Evolutionary conservation across 2,329 filamentous ascomycete species (phyloP).

Genomic region (Coniella lustricola): DNA sequence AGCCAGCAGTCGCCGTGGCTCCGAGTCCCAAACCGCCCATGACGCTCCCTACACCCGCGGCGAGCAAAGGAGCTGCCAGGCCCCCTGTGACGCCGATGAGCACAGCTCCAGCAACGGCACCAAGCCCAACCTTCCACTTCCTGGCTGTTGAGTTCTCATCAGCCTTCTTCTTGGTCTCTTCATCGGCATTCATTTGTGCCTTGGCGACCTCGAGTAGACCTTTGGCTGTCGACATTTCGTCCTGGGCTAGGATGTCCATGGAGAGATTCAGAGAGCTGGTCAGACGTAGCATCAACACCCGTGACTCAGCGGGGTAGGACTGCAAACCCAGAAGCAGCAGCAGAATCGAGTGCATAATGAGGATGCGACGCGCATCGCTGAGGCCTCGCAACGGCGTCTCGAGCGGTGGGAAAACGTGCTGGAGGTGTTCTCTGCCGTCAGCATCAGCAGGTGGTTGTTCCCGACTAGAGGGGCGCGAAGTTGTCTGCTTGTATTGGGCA

Average conservation of each 20-base stretch:
- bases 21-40: conserved; percentile 82
- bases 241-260: conserved; percentile 52
- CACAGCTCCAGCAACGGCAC: conserved; percentile 79
- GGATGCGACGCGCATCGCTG: conserved; percentile 10
- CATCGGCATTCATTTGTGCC: conserved; percentile 59
- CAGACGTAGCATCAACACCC: conserved; percentile 61
- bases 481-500: conserved; percentile 37
- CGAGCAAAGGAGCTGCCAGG: conserved; percentile 78
- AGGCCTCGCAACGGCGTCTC: conserved; percentile 49
- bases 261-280: conserved; percentile 61
- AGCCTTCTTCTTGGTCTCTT: conserved; percentile 65
- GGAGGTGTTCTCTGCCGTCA: conserved; percentile 37
- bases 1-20: conserved; percentile 63
- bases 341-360: conserved; percentile 44
- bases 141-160: conserved; percentile 64
- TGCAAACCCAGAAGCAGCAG: conserved; percentile 65
- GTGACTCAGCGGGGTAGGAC: conserved; percentile 67
- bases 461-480: conserved; percentile 36
- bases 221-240: conserved; percentile 70
- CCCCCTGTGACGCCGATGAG: conserved; percentile 89
- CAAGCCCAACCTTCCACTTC: conserved; percentile 87
- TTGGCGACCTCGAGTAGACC: conserved; percentile 61
- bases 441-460: conserved; percentile 29
- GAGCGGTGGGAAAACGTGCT: conserved; percentile 46
- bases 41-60: conserved; percentile 75